Percentiles rank a stretch among this genome's conserved stretches.
Evolutionary conservation across 73 alveolate genomes (phyloP).

Genomic region (Paramecium biaurelia): DNA sequence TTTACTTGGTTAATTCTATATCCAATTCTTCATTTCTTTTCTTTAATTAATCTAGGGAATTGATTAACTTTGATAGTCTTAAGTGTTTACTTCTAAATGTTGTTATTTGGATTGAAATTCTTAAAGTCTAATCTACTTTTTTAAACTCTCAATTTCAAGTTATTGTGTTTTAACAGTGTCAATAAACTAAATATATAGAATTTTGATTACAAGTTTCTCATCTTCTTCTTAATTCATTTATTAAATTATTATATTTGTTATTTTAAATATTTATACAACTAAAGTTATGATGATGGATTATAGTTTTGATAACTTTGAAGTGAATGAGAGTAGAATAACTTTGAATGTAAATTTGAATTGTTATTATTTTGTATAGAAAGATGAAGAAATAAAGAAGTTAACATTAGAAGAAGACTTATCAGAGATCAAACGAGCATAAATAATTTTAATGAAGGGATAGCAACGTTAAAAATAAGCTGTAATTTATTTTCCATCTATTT

Average conservation of each 20-base stretch:
- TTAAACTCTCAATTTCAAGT: conserved; percentile 14
- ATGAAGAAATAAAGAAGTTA: conserved; percentile 31
- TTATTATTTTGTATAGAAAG: neutral
- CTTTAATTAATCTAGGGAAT: neutral
- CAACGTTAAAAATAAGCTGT: conserved; percentile 20
- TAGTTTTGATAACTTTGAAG: neutral
- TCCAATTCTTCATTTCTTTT: neutral
- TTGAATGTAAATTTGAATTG: neutral
- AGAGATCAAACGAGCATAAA: conserved; percentile 47
- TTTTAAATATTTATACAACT: neutral
- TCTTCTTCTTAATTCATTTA: neutral
- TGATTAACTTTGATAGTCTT: neutral
- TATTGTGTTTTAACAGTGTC: neutral
- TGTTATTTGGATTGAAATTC: neutral
- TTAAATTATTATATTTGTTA: neutral
- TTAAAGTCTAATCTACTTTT: neutral
- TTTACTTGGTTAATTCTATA: neutral
- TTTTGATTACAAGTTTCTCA: neutral
- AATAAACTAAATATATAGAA: neutral
- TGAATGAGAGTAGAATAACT: neutral
- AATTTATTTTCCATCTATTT: neutral
- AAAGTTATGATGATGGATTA: neutral
- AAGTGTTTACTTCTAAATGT: neutral
- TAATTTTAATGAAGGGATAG: neutral
- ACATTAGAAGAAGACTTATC: conserved; percentile 41